Base-by-base conservation (phyloP, 306 rosid genomes). In the Prunus salicina region DNA sequence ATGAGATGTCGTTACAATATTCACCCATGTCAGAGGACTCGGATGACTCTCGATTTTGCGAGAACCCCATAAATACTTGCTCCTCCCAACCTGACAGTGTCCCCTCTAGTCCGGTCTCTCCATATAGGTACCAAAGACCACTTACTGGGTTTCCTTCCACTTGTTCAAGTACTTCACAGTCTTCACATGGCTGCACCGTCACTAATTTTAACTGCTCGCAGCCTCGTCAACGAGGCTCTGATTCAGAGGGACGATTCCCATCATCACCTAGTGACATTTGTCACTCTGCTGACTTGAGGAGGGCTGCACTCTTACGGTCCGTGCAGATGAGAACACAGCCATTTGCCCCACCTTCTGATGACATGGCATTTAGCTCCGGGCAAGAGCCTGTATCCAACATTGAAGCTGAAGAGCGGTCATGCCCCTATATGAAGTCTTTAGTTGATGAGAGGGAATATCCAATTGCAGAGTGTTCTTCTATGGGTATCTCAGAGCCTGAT, bases 11-110 rank as follows among this genome's bases (percentile, higher is more conserved):
- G 60, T 75, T 80, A 32, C 97, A 91, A 73, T 92, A 92, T 82
- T 95, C 98, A 69, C 99, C 98, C 0, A 92, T 95, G 99, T 95
- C 97, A n/a, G 99, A 95, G 81, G 99, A 95, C 82, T 92, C 89
- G 0, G 97, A 91, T 55, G 99, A 95, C 83, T 80, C 91, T 5
- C 85, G 91, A 58, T 95, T 82, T 78, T 92, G 90, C 11, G 99
- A 95, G 76, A 84, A 78, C 32, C 74, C 87, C 4, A 46, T 81
- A 34, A 89, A 82, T 78, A 76, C 84, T 50, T 87, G 87, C 71
- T 77, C 96, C 46, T 84, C 86, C 77, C 91, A 82, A 64, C 89
- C 87, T 0, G 99, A 95, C 63, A 90, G 92, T 46, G 65, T 74
- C 64, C 92, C 97, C n/a, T 82, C 97, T 15, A 93, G 98, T 84